Conservation (phyloP, 495 filamentous ascomycete genomes). For the Neurospora pannonica region DNA sequence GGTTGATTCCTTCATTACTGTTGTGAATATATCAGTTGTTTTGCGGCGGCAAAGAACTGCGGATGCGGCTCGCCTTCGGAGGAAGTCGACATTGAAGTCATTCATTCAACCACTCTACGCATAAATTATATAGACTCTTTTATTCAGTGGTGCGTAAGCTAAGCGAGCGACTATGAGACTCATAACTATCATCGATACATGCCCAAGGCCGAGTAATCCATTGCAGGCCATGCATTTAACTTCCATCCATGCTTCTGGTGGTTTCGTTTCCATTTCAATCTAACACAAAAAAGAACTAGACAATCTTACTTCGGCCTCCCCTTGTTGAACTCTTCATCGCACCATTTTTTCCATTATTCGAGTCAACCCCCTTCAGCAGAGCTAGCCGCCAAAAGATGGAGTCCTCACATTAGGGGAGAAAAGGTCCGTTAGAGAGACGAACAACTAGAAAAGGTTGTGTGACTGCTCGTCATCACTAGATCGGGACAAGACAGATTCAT, state of each 20-base stretch:
- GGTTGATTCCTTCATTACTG: background rate
- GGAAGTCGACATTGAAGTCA: background rate
- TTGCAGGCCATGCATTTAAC: slow-evolving; percentile 22
- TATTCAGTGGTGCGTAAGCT: slow-evolving; percentile 3
- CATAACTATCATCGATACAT: slow-evolving; percentile 25
- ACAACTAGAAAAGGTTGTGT: slow-evolving; percentile 11
- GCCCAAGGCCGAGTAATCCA: slow-evolving; percentile 24
- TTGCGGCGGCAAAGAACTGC: background rate
- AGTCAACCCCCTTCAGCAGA: background rate
- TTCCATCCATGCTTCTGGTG: slow-evolving; percentile 3
- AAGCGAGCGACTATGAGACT: slow-evolving; percentile 25
- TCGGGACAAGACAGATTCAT: slow-evolving; percentile 19
- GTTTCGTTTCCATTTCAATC: slow-evolving; percentile 3
- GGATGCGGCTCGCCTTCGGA: background rate
- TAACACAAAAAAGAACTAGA: slow-evolving; percentile 11
- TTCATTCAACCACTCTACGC: background rate
- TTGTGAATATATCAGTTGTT: background rate
- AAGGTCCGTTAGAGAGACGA: slow-evolving; percentile 8
- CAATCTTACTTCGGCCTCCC: background rate
- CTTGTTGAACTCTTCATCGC: background rate
- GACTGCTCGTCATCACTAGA: slow-evolving; percentile 20
- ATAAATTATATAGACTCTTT: background rate
- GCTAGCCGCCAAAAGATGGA: slow-evolving; percentile 9
- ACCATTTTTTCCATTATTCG: background rate
- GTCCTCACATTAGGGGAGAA: slow-evolving; percentile 16